Base-by-base conservation (phyloP, 176 grass and related monocot genomes). In the Dactylis glomerata region DNA sequence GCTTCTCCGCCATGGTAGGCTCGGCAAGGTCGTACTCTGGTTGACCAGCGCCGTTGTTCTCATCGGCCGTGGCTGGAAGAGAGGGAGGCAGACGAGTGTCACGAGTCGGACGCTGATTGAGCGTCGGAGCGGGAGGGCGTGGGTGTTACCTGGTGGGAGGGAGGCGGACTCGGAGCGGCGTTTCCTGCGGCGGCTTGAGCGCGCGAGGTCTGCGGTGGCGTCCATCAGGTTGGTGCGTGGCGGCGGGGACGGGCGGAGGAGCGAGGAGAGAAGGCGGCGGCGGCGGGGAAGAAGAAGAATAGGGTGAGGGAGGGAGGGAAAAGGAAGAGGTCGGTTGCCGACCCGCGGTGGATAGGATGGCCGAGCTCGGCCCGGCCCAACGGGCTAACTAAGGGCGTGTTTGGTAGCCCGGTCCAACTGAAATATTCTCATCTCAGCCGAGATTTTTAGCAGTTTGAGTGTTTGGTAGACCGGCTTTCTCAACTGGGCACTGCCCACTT, bases 1-100 rank as follows among this genome's bases (percentile, higher is more conserved):
- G 69, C 69, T 73, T 73, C 69, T 73, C 69, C 14, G 41, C 69
- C 69, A 73, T 5, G 69, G 69, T 73, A 0, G 41, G 69, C 69
- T 73, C 69, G 69, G 9, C 41, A 24, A 73, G 69, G 69, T 45
- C 44, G 41, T 73, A 73, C 41, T 28, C 69, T 3, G 69, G 24
- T n/a, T n/a, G n/a, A n/a, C n/a, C n/a, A 1, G 10, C 67, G 67
- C 2, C 67, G 0, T 6, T 11, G 22, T 17, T 15, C 2, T 7
- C 13, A 0, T 31, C 2, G 59, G 27, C 13, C 0, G 27, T 17
- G 27, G 1, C 27, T 63, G 59, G 13, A 32, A 63, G 59, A 56
- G 20, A 6, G 11, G 27, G 59, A 0, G 31, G 59, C 59, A 2
- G 27, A 63, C 27, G 27, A 16, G 26, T 15, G 12, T 28, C 4